Conservation (phyloP, 2,329 filamentous ascomycete species). For the Phialemoniopsis sp. region DNA sequence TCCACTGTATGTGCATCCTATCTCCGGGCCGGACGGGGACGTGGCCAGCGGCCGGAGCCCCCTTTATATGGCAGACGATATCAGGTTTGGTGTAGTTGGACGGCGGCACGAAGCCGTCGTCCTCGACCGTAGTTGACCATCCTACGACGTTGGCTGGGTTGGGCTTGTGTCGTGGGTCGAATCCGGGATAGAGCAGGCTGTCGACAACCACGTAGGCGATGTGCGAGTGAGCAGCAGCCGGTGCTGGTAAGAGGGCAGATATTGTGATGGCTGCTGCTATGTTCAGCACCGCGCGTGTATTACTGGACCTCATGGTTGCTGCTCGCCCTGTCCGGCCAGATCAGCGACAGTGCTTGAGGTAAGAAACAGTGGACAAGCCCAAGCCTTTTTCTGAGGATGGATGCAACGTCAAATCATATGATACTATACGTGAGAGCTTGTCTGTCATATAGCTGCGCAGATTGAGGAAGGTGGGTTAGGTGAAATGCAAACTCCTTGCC, state of each 20-base stretch:
- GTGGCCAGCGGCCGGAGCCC: slow-evolving; percentile 42
- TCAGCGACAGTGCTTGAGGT: too few species aligned
- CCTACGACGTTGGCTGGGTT: slow-evolving; percentile 32
- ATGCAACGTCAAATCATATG: too few species aligned
- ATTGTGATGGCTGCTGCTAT: background rate
- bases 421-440: too few species aligned
- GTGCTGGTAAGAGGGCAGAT: background rate
- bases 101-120: slow-evolving; percentile 49
- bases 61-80: slow-evolving; percentile 60
- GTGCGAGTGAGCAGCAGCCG: slow-evolving; percentile 20
- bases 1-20: slow-evolving; percentile 56
- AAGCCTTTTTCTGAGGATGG: too few species aligned
- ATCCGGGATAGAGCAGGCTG: slow-evolving; percentile 39
- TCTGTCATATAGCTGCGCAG: too few species aligned
- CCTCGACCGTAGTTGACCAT: slow-evolving; percentile 46
- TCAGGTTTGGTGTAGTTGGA: slow-evolving; percentile 39
- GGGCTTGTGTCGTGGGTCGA: slow-evolving; percentile 19
- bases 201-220: slow-evolving; percentile 32
- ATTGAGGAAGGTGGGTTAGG: too few species aligned
- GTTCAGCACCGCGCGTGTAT: background rate
- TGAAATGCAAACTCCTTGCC: too few species aligned
- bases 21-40: slow-evolving; percentile 54
- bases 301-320: too few species aligned
- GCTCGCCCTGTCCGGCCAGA: too few species aligned
- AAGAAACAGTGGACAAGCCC: too few species aligned